Base-by-base conservation (phyloP, 371 early-diverging fungal genomes). In the Mortierella sp. region DNA sequence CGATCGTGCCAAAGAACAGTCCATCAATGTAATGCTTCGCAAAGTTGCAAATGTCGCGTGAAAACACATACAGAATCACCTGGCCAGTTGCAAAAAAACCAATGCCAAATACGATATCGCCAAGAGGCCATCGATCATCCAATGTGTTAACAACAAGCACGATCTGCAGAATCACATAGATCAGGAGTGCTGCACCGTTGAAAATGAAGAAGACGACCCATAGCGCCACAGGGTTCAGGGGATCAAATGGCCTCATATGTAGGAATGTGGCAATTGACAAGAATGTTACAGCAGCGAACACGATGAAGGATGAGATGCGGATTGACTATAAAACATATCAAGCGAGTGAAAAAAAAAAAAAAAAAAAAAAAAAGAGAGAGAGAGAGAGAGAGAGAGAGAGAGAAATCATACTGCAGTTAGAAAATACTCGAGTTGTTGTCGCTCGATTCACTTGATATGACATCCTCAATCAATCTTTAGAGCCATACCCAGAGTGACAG, bases 11-110 rank as follows among this genome's bases (percentile, higher is more conserved):
- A 88, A 97, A 97, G 92, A 98, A 98, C 72, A 96, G 80, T 22
- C 99, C 99, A 84, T 98, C 98, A 37, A 98, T 89, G 73, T 98
- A 98, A 84, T 98, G 99, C 77, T 95, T 94, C 39, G 94, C 93
- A 64, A 90, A 86, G 39, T 93, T 90, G 85, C 99, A 98, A 51
- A 97, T 93, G 65, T 87, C 78, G 47, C 87, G 85, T 37, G 95
- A 94, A 69, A 97, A 90, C 68, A 93, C 86, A 66, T 93, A 94
- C 65, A 94, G 87, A 64, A 94, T 87, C 26, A 96, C 92, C 84
- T 95, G 94, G 12, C 96, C 99, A 52, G 93, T 84, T 14, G 93
- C 84, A 75, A 96, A 97, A 88, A 97, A 98, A 51, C 89, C 84
- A 35, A 94, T 86, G 14, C 96, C 96, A 79, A 98, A 95, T 63